Conservation (phyloP, 108 stramenopile species). For the Cyclostephanos tholiformis region DNA sequence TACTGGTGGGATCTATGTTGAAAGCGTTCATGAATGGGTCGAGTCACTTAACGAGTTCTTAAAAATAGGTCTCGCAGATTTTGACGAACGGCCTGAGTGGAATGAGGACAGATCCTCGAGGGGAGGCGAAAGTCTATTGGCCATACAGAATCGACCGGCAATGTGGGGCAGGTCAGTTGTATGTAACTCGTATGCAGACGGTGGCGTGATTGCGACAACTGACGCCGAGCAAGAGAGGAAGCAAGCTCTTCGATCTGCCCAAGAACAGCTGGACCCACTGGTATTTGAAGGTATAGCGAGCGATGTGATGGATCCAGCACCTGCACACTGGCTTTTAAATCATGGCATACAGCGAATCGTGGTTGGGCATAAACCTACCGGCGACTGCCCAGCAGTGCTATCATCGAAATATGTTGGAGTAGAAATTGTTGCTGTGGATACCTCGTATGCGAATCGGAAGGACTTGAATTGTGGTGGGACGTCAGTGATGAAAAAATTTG, state of each 20-base stretch:
- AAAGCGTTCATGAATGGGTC: constrained; percentile 60
- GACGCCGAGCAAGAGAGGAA: constrained; percentile 38
- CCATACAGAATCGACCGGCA: constrained; percentile 60
- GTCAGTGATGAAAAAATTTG: constrained; percentile 4
- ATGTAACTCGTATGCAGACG: constrained; percentile 63
- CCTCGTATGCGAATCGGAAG: constrained; percentile 52
- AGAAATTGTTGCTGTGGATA: constrained; percentile 62
- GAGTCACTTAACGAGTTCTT: constrained; percentile 53
- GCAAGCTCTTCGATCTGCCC: constrained; percentile 30
- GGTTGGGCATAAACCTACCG: constrained; percentile 74
- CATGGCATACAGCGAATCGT: constrained; percentile 63
- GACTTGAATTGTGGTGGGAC: constrained; percentile 18
- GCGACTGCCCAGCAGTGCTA: constrained; percentile 69
- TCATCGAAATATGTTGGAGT: constrained; percentile 54
- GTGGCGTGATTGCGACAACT: constrained; percentile 57
- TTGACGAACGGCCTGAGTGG: constrained; percentile 50
- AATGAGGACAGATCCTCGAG: constrained; percentile 53
- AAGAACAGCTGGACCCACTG: constrained; percentile 44
- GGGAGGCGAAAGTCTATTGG: constrained; percentile 63
- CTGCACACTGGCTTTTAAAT: constrained; percentile 53
- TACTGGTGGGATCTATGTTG: constrained; percentile 26
- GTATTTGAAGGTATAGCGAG: constrained; percentile 63
- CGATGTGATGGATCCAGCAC: constrained; percentile 53
- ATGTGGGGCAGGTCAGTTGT: constrained; percentile 74
- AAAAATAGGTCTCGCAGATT: constrained; percentile 48